Conservation (phyloP, 192 early-diverging fungal genomes). For the Mortierella hygrophila region DNA sequence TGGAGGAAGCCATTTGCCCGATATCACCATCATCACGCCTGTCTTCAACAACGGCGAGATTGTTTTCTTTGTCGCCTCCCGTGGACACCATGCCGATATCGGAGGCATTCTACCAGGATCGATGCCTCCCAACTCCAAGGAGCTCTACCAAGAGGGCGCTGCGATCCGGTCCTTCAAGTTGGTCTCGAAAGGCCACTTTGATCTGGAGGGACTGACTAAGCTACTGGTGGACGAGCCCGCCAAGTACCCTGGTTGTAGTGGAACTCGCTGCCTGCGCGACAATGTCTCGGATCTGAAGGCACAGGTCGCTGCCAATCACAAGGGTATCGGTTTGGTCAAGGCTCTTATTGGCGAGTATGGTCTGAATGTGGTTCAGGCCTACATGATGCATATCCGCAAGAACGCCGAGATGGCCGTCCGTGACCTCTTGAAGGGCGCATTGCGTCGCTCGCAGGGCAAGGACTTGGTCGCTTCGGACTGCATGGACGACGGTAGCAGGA, state of each 20-base stretch:
- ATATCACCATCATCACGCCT: constrained; percentile 97
- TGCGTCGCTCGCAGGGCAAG: constrained; percentile 54
- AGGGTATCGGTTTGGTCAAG: constrained; percentile 88
- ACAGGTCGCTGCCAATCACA: constrained; percentile 97
- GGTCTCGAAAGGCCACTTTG: constrained; percentile 85
- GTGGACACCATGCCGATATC: constrained; percentile 96
- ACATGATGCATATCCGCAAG: constrained; percentile 92
- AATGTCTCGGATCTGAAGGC: constrained; percentile 96
- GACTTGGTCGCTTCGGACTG: constrained; percentile 70
- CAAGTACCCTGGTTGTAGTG: constrained; percentile 85
- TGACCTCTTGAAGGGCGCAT: constrained; percentile 75
- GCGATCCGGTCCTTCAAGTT: constrained; percentile 91
- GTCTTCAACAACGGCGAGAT: constrained; percentile 85
- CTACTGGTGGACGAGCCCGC: constrained; percentile 87
- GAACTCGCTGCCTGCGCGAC: constrained; percentile 90
- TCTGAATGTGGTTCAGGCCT: constrained; percentile 90
- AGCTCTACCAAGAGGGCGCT: constrained; percentile 96
- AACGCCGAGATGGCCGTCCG: constrained; percentile 92
- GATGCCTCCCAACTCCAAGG: constrained; percentile 95
- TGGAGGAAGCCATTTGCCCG: constrained; percentile 95
- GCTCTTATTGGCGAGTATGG: constrained; percentile 88
- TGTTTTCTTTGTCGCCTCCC: constrained; percentile 95
- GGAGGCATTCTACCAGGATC: constrained; percentile 84
- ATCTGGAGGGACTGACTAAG: constrained; percentile 83
- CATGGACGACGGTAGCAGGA: constrained; percentile 95